These are phyloP conservation scores for Saturnispora bothae DNA, from an alignment of 805 yeast species.

Conservation along the genomic window DNA sequence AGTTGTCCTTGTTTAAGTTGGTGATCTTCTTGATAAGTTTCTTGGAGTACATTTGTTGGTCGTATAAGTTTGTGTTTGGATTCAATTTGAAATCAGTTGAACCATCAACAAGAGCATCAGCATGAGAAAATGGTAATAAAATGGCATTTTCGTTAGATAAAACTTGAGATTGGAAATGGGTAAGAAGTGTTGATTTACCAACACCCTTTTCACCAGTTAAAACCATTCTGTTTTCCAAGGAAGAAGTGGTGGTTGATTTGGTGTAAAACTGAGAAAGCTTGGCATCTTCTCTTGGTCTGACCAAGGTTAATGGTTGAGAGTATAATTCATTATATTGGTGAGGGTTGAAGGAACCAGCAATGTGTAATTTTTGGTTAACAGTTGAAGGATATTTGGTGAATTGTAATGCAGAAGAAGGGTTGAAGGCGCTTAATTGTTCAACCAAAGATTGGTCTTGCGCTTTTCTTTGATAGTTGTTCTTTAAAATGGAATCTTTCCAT, in stretches of 20 bases:
- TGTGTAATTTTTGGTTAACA: constrained; percentile 34
- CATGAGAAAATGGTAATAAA: constrained; percentile 54
- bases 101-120: constrained; percentile 59
- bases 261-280: constrained; percentile 28
- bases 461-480: constrained; percentile 17
- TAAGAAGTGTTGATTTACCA: constrained; percentile 66
- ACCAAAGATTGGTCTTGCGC: constrained; percentile 18
- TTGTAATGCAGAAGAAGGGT: constrained; percentile 9
- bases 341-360: constrained; percentile 55
- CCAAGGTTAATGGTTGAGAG: constrained; percentile 46
- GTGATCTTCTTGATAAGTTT: constrained; percentile 44
- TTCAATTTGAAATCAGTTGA: constrained; percentile 56
- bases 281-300: constrained; percentile 38
- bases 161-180: constrained; percentile 56
- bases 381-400: constrained; percentile 31
- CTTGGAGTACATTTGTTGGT: constrained; percentile 71
- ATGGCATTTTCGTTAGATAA: constrained; percentile 26
- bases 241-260: constrained; percentile 24
- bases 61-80: constrained; percentile 37
- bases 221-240: constrained; percentile 38
- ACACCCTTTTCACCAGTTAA: constrained; percentile 64
- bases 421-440: constrained; percentile 14
- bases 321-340: constrained; percentile 62
- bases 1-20: constrained; percentile 33
- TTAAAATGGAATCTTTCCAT: constrained; percentile 19